Evolutionary conservation across 2,329 filamentous ascomycete species (phyloP).

Genomic region (Gyromitra esculenta): DNA sequence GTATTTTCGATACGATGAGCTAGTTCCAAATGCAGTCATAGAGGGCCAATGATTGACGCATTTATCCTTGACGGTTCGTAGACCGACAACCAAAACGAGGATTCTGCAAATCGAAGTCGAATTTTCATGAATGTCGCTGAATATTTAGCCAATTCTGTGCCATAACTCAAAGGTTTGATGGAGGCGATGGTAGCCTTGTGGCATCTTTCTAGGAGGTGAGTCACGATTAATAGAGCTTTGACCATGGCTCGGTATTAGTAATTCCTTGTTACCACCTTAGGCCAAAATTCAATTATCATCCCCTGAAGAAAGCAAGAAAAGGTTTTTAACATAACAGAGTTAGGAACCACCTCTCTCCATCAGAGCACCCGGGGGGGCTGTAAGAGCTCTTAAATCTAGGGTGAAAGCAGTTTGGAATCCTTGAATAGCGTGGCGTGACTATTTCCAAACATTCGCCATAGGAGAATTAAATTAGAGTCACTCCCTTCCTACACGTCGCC

Average conservation of each 20-base stretch:
- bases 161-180: not conserved
- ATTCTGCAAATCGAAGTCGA: not conserved
- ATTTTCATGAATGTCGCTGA: not conserved
- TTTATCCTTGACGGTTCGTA: not conserved
- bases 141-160: not conserved
- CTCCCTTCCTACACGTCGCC: constrained; percentile 3
- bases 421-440: constrained; percentile 16
- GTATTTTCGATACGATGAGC: not conserved
- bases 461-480: not conserved
- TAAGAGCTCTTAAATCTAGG: not conserved
- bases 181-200: not conserved
- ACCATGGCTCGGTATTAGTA: not conserved
- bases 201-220: not conserved
- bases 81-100: not conserved
- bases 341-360: not conserved
- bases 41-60: not conserved
- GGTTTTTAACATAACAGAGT: not conserved
- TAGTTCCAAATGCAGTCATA: not conserved
- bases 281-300: not conserved
- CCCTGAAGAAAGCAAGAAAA: not conserved
- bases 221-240: not conserved
- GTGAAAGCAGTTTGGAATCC: not conserved
- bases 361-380: not conserved
- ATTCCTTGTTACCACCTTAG: not conserved
- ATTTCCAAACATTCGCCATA: not conserved